Evolutionary conservation across 305 asterid genomes (phyloP).

Genomic region (Euphrasia arctica): DNA sequence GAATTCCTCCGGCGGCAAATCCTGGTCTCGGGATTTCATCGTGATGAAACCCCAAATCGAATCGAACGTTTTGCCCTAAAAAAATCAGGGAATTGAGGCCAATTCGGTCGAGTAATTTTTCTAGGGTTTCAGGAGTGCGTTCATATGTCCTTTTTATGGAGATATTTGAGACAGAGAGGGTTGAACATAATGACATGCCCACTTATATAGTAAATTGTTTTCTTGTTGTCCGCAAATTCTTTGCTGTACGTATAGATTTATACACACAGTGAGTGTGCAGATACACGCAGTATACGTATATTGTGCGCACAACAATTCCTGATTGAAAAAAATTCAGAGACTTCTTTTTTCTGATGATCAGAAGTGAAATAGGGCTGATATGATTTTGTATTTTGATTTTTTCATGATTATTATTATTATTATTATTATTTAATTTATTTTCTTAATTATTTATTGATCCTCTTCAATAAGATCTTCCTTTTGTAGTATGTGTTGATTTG

Average conservation of each 20-base stretch:
- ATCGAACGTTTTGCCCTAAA: background rate
- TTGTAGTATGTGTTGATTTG: background rate
- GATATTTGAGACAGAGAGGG: slow-evolving; percentile 24
- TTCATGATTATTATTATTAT: background rate
- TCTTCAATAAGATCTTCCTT: background rate
- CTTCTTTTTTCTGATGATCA: background rate
- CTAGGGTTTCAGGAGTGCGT: slow-evolving; percentile 41
- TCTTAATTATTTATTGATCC: background rate
- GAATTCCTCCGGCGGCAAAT: slow-evolving; percentile 72
- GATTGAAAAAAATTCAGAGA: background rate
- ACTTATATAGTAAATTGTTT: slow-evolving; percentile 17
- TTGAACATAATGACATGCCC: slow-evolving; percentile 27
- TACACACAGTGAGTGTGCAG: slow-evolving; percentile 27
- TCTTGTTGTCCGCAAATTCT: background rate
- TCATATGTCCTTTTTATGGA: slow-evolving; percentile 23
- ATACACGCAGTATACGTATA: slow-evolving; percentile 19
- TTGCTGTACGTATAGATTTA: slow-evolving; percentile 19
- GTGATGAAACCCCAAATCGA: background rate
- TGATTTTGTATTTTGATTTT: background rate
- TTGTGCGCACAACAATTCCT: background rate
- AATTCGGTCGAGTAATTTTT: background rate
- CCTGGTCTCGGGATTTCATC: slow-evolving; percentile 41
- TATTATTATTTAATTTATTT: too few species aligned
- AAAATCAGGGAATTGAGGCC: background rate
- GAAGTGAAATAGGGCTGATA: background rate